These are phyloP conservation scores for Brettanomyces bruxellensis DNA, from an alignment of 805 yeast genomes.

Conservation along the genomic window DNA sequence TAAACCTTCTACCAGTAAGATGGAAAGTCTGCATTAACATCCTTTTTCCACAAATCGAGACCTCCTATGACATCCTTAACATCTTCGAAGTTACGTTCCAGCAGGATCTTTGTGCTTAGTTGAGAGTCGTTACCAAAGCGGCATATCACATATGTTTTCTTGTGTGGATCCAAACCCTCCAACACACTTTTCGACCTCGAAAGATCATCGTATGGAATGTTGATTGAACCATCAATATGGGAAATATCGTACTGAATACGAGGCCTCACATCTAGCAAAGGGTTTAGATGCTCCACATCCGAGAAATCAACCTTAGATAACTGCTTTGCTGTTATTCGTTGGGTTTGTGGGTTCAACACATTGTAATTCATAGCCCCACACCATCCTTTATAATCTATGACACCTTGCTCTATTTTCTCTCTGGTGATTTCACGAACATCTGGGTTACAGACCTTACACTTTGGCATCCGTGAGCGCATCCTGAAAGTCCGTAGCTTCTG, in stretches of 20 bases:
- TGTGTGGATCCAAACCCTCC: conserved; percentile 4
- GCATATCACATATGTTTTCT: conserved; percentile 55
- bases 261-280: conserved; percentile 73
- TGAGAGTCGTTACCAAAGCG: conserved; percentile 90
- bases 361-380: conserved; percentile 56
- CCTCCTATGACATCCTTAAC: conserved; percentile 78
- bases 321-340: conserved; percentile 40
- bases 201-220: conserved; percentile 51
- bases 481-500: conserved; percentile 66
- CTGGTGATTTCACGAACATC: conserved; percentile 29
- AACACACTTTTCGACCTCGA: conserved; percentile 21
- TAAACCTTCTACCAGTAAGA: conserved; percentile 11
- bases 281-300: conserved; percentile 5
- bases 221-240: conserved; percentile 47
- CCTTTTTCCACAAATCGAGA: conserved; percentile 21
- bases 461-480: conserved; percentile 58
- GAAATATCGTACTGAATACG: conserved; percentile 65
- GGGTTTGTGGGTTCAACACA: conserved; percentile 30
- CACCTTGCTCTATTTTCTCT: conserved; percentile 34
- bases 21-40: conserved; percentile 9
- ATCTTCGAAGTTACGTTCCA: conserved; percentile 39
- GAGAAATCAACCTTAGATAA: conserved; percentile 8
- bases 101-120: conserved; percentile 52
- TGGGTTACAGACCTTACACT: conserved; percentile 58
- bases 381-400: conserved; percentile 57